Percentiles rank a stretch among this genome's conserved stretches.
These are phyloP conservation scores for Aureobasidium melanogenum DNA, from an alignment of 2,329 filamentous ascomycete genomes.

Conservation along the genomic window DNA sequence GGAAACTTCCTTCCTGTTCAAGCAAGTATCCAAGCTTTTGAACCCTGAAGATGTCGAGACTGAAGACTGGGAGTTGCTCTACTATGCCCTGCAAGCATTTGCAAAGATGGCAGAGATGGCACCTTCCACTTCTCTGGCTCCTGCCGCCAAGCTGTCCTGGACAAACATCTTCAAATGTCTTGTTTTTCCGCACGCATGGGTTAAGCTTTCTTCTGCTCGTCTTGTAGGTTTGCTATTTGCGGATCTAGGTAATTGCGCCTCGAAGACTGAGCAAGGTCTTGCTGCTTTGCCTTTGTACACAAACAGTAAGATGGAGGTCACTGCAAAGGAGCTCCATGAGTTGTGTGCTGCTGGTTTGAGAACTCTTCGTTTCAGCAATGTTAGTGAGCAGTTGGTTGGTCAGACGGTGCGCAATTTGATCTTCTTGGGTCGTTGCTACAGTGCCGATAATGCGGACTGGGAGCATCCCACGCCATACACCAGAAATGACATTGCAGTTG, in stretches of 20 bases:
- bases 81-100: conserved; percentile 62
- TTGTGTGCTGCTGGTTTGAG: conserved; percentile 48
- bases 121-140: conserved; percentile 54
- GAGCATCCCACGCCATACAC: conserved; percentile 32
- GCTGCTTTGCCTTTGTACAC: conserved; percentile 55
- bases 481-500: conserved; percentile 33
- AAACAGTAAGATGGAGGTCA: conserved; percentile 61
- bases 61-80: conserved; percentile 63
- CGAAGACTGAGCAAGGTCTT: conserved; percentile 38
- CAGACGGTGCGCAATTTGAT: conserved; percentile 75
- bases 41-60: conserved; percentile 38
- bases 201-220: conserved; percentile 68
- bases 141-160: conserved; percentile 61
- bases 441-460: conserved; percentile 47
- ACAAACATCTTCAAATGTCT: conserved; percentile 57
- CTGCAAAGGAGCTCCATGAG: conserved; percentile 53
- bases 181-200: conserved; percentile 53
- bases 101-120: conserved; percentile 59
- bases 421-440: conserved; percentile 63
- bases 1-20: conserved; percentile 54
- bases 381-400: conserved; percentile 62
- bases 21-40: conserved; percentile 42
- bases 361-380: conserved; percentile 46
- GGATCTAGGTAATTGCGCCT: conserved; percentile 62
- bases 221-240: conserved; percentile 70